Base-by-base conservation (phyloP, 2,329 filamentous ascomycete species). In the Colletotrichum tropicale region DNA sequence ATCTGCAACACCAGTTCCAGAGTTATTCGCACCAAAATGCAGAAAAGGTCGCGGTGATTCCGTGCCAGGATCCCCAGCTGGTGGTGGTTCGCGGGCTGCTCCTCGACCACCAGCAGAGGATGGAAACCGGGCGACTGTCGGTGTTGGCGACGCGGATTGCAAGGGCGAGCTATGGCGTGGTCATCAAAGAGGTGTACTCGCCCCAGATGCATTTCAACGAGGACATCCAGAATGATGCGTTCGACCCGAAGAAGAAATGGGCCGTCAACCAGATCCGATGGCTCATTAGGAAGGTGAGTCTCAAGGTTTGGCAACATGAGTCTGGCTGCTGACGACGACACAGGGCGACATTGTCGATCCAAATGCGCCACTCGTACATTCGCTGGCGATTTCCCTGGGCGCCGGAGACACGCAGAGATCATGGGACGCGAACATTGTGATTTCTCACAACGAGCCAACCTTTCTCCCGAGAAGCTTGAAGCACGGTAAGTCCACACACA, bases 11-110 rank as follows among this genome's bases (percentile, higher is more conserved):
- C n/a, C 80, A 82, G 3, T 82, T 88, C 56, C 71, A 74, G 30
- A 80, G 67, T 6, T 80, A 81, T 9, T 79, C 80, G 4, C 85
- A 87, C 62, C 81, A 82, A 5, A 86, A 83, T 68, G 84, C 85
- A 6, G 76, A 77, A 12, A 78, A 82, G 10, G 80, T 86, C 32
- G 80, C 83, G 38, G 85, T 88, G 18, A 76, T 88, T 5, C 86
- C 86, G 10, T 86, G 85, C 3, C 86, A 87, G 10, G 89, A 91
- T 61, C 89, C 89, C 0, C 88, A 91, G 70, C 86, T 91, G 0
- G 88, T 89, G 7, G 89, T 91, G 2, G 88, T 89, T 56, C 89
- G 89, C 75, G 89, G 89, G 0, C 81, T 91, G 4, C 86, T 91
- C 2, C 82, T 87, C 4, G 88, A 91, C 65, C 84, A 88, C 13